A percentile compares a stretch with the other conserved stretches of the same genome.
Conservation (phyloP, 2,329 filamentous ascomycete genomes). For the Epichloe hybrida region DNA sequence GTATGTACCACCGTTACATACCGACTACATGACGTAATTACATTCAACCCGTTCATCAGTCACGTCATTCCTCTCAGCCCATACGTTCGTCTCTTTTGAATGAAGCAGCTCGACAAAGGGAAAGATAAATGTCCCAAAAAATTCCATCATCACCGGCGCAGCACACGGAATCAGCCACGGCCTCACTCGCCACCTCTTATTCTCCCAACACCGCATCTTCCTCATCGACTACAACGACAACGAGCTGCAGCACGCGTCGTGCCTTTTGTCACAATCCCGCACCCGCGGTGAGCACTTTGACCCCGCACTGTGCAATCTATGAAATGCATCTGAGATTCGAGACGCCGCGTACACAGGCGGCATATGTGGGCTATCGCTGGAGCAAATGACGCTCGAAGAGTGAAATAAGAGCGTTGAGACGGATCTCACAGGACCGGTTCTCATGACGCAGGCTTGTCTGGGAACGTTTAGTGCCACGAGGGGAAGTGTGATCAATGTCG, state of each 20-base stretch:
- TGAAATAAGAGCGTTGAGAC: slow-evolving; percentile 23
- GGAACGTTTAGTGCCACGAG: slow-evolving; percentile 11
- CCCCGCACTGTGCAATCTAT: slow-evolving; percentile 17
- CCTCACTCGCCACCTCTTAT: too few species aligned
- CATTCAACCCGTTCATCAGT: too few species aligned
- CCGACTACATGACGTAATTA: too few species aligned
- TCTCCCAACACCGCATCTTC: too few species aligned
- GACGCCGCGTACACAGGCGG: slow-evolving; percentile 21
- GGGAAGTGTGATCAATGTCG: slow-evolving; percentile 30
- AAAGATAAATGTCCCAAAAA: slow-evolving; percentile 1
- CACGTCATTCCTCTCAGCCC: too few species aligned
- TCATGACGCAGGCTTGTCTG: slow-evolving; percentile 17
- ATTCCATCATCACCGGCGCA: slow-evolving; percentile 13
- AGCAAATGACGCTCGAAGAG: slow-evolving; percentile 21
- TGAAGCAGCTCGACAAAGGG: too few species aligned
- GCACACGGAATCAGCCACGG: slow-evolving; percentile 5
- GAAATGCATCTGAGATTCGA: slow-evolving; percentile 18
- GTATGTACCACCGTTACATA: too few species aligned
- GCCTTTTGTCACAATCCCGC: slow-evolving; percentile 9
- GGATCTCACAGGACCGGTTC: slow-evolving; percentile 23
- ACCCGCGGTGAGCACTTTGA: slow-evolving; percentile 10
- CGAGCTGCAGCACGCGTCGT: slow-evolving; percentile 9
- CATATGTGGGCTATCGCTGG: slow-evolving; percentile 17
- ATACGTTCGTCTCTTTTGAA: too few species aligned
- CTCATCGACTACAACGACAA: too few species aligned